phyloP scores from a whole-genome alignment of 2,329 filamentous ascomycete species.

The Phialocephala sp. region DNA sequence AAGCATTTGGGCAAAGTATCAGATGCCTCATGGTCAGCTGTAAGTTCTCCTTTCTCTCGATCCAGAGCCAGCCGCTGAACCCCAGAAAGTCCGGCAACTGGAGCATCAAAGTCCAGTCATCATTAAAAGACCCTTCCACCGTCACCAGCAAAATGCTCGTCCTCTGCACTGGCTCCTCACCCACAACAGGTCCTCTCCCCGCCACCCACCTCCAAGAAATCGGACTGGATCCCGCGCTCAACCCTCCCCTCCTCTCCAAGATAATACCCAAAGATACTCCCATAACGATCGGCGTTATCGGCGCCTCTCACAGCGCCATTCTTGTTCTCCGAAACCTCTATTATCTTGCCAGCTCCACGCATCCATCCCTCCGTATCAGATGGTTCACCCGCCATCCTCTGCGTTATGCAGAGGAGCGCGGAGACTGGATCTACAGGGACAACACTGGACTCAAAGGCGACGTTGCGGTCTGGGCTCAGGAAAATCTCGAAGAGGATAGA shows the following conservation, averaged over 20 bases:
- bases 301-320: slow-evolving; percentile 67
- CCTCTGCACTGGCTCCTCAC: slow-evolving; percentile 63
- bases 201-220: slow-evolving; percentile 48
- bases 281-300: slow-evolving; percentile 60
- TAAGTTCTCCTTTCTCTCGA: slow-evolving; percentile 29
- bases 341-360: slow-evolving; percentile 55
- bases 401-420: slow-evolving; percentile 65
- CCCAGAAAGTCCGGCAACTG: slow-evolving; percentile 38
- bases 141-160: slow-evolving; percentile 47
- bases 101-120: slow-evolving; percentile 43
- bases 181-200: slow-evolving; percentile 50
- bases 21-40: slow-evolving; percentile 47
- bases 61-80: slow-evolving; percentile 22
- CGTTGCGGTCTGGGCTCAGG: slow-evolving; percentile 63
- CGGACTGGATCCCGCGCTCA: slow-evolving; percentile 61
- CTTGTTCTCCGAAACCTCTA: slow-evolving; percentile 66
- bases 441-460: slow-evolving; percentile 70
- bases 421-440: slow-evolving; percentile 68
- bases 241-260: slow-evolving; percentile 54
- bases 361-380: slow-evolving; percentile 59
- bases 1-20: slow-evolving; percentile 47
- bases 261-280: slow-evolving; percentile 46
- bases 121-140: slow-evolving; percentile 19
- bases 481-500: slow-evolving; percentile 60
- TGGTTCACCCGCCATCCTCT: slow-evolving; percentile 68